Base-by-base conservation (phyloP, 176 grass and related monocot species). In the Puya raimondii region DNA sequence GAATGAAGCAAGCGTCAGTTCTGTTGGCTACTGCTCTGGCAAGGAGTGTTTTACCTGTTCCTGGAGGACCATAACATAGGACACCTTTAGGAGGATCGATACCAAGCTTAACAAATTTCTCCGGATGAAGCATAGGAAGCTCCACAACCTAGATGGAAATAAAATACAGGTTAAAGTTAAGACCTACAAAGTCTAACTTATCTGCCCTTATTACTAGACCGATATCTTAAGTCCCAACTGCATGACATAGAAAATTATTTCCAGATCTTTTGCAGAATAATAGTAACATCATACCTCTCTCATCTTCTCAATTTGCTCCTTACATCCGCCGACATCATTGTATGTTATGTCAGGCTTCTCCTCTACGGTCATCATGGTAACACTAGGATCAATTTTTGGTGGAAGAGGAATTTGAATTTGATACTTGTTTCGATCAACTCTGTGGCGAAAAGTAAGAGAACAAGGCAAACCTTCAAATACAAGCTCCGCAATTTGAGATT, bases 321-420 rank as follows among this genome's bases (percentile, higher is more conserved):
- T 75, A 59, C 64, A 72, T 51, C 83, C 83, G 50, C 53, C 64
- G 14, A 85, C 23, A 75, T 85, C 78, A 17, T 49, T 79, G 49
- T 85, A 85, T 29, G 83, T 77, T n/a, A 76, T 73, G 51, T 20
- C 16, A 47, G 83, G 78, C 68, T 51, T 77, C 20, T 25, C 92
- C 70, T 96, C 92, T 9, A 96, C 92, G 0, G 92, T 96, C 92
- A n/a, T n/a, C n/a, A n/a, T n/a, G n/a, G n/a, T n/a, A n/a, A n/a
- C n/a, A n/a, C n/a, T n/a, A n/a, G 91, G 91, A 61, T 96, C 91
- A 80, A 96, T 91, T 77, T 96, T 96, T 2, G 91, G 88, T 58
- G 85, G 92, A 52, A 96, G 52, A 13, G 92, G 92, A 67, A 96
- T 96, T 52, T 96, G 92, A 47, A 91, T 96, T 74, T 96, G 88